A percentile compares a stretch with the other conserved stretches of the same genome.
Conservation (phyloP, 1,284 basidiomycete species). For the Trametes sp. region DNA sequence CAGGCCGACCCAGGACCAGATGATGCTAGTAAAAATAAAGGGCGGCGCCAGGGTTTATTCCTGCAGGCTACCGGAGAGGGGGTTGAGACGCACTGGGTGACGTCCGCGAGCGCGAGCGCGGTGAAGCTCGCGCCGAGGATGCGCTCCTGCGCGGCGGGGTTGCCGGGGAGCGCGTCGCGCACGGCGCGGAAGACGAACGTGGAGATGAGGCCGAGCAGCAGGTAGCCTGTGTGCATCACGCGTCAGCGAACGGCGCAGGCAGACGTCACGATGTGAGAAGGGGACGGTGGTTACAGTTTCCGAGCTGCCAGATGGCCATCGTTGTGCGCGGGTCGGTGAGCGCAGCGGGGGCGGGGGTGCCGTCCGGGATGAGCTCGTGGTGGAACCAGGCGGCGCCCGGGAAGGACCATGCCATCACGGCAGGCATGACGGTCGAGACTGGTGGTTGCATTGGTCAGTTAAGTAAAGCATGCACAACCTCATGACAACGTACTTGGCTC, state of each 20-base stretch:
- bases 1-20: conserved; percentile 61
- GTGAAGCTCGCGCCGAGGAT: conserved; percentile 70
- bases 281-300: conserved; percentile 58
- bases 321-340: conserved; percentile 58
- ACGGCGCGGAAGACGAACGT: conserved; percentile 76
- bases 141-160: conserved; percentile 72
- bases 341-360: conserved; percentile 40
- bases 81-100: conserved; percentile 63
- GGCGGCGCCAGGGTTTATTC: too few species aligned
- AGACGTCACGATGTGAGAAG: too few species aligned
- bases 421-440: conserved; percentile 69
- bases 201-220: conserved; percentile 71
- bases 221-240: conserved; percentile 58
- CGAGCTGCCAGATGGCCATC: conserved; percentile 79
- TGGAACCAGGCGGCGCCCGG: conserved; percentile 78
- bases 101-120: conserved; percentile 77
- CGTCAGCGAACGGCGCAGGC: too few species aligned
- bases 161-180: conserved; percentile 63
- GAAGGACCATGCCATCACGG: conserved; percentile 64
- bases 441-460: not conserved
- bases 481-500: conserved; percentile 62
- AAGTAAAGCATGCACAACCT: not conserved
- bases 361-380: conserved; percentile 67
- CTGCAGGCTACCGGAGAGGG: too few species aligned
- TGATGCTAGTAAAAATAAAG: too few species aligned